A percentile compares a stretch with the other conserved stretches of the same genome.
Conservation (phyloP, 2,329 filamentous ascomycete species). For the Fusarium mundagurra region DNA sequence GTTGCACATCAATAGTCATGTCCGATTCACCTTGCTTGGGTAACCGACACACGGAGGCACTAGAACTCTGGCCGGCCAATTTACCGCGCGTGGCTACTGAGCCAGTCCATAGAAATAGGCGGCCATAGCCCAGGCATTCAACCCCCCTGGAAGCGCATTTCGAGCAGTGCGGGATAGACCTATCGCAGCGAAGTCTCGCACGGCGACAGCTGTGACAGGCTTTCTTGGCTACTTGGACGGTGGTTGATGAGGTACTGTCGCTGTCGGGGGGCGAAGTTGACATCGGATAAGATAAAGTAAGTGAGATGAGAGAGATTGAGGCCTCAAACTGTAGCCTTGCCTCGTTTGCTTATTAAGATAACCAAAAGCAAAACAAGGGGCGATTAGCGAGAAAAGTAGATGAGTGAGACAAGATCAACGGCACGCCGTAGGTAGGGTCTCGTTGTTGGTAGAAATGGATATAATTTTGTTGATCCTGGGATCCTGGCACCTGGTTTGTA, state of each 20-base stretch:
- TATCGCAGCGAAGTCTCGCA: constrained; percentile 62
- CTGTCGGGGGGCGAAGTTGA: constrained; percentile 31
- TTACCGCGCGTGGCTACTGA: constrained; percentile 56
- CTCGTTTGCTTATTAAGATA: constrained; percentile 32
- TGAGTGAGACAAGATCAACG: background rate
- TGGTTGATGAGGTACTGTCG: constrained; percentile 20
- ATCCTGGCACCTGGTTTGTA: constrained; percentile 31
- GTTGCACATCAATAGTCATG: background rate
- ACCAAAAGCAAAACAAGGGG: background rate
- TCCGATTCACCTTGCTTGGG: constrained; percentile 23
- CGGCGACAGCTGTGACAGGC: constrained; percentile 64
- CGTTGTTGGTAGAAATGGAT: constrained; percentile 6
- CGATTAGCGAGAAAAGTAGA: background rate
- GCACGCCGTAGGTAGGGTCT: background rate
- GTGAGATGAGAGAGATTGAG: constrained; percentile 4
- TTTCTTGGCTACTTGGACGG: constrained; percentile 38
- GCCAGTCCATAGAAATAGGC: constrained; percentile 61
- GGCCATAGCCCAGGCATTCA: constrained; percentile 64
- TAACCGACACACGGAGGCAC: constrained; percentile 33
- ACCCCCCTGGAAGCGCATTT: constrained; percentile 59
- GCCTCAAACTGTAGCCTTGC: constrained; percentile 3
- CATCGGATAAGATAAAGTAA: constrained; percentile 24
- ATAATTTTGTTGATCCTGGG: constrained; percentile 20
- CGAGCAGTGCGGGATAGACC: constrained; percentile 59
- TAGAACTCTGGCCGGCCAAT: constrained; percentile 51